These are phyloP conservation scores for Penicillium sp. DNA, from an alignment of 2,329 filamentous ascomycete genomes.

Conservation along the genomic window DNA sequence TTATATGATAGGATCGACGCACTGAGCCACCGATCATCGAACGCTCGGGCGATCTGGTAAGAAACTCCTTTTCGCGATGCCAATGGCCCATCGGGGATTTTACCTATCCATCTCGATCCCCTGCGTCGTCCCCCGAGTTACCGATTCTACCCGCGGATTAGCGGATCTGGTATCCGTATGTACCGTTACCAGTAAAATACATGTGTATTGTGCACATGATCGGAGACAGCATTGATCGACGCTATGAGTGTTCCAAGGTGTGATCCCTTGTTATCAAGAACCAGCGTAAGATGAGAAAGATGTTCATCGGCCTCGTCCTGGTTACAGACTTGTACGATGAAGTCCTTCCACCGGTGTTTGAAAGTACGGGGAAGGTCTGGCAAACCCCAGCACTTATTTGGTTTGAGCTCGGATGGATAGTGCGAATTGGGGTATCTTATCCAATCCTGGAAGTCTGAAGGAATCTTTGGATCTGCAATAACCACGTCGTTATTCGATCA, in stretches of 20 bases:
- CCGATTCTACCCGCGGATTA: neutral
- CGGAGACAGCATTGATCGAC: too few species aligned
- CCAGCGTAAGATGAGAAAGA: too few species aligned
- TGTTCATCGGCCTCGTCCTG: too few species aligned
- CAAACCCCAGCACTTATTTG: neutral
- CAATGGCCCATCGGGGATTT: neutral
- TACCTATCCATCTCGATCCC: neutral
- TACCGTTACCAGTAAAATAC: slow-evolving; percentile 2
- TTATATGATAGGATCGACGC: slow-evolving; percentile 7
- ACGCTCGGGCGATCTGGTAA: neutral
- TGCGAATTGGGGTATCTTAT: neutral
- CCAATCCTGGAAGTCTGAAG: neutral
- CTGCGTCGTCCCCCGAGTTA: neutral
- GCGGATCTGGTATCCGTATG: neutral
- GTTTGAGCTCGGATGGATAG: neutral
- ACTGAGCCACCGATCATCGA: slow-evolving; percentile 10
- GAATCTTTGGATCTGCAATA: too few species aligned
- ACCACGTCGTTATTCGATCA: too few species aligned
- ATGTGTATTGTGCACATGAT: too few species aligned
- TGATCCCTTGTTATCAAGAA: too few species aligned
- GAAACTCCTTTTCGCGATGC: neutral
- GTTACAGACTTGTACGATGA: neutral
- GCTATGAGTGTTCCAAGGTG: too few species aligned
- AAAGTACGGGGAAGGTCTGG: neutral
- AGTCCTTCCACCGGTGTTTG: neutral